Evolutionary conservation across 768 basidiomycete species (phyloP).

Genomic region (Suillus sp.): DNA sequence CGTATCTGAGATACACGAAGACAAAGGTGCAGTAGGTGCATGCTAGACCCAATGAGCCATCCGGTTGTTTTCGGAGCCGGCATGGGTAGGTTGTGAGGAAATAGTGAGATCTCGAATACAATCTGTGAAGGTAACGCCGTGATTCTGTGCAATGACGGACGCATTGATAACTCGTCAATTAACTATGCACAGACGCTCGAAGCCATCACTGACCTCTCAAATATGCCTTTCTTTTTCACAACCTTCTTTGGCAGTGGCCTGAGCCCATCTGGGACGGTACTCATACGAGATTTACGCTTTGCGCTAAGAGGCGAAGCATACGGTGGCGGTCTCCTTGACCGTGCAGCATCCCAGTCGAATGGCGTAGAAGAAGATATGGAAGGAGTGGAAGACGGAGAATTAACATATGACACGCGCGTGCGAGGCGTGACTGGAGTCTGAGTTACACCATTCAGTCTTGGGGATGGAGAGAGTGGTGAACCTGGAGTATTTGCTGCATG

Average conservation of each 20-base stretch:
- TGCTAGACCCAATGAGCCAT: slow-evolving; percentile 58
- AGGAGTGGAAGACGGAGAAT: slow-evolving; percentile 65
- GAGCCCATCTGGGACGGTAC: slow-evolving; percentile 25
- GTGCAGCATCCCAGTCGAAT: slow-evolving; percentile 87
- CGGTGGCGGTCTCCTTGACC: slow-evolving; percentile 69
- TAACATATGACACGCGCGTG: slow-evolving; percentile 52
- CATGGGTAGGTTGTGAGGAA: slow-evolving; percentile 79
- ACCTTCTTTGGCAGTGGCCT: slow-evolving; percentile 51
- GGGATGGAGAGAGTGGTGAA: slow-evolving; percentile 46
- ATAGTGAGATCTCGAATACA: slow-evolving; percentile 77
- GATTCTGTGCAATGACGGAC: slow-evolving; percentile 42
- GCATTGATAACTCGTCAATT: slow-evolving; percentile 21
- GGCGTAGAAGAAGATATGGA: slow-evolving; percentile 76
- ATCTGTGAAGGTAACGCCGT: slow-evolving; percentile 68
- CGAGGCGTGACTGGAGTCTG: slow-evolving; percentile 48
- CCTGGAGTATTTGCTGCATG: slow-evolving; percentile 42
- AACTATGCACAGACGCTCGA: slow-evolving; percentile 11
- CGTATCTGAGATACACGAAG: slow-evolving; percentile 61
- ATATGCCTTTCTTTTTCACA: slow-evolving; percentile 62
- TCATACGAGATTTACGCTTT: slow-evolving; percentile 47
- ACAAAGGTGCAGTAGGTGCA: slow-evolving; percentile 71
- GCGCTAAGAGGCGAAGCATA: slow-evolving; percentile 61
- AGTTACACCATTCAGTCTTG: slow-evolving; percentile 32
- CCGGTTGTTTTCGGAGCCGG: slow-evolving; percentile 69
- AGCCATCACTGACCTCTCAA: slow-evolving; percentile 53